A percentile compares a stretch with the other conserved stretches of the same genome.
phyloP scores from a whole-genome alignment of 73 alveolate species.

The Tetrahymena thermophila region DNA sequence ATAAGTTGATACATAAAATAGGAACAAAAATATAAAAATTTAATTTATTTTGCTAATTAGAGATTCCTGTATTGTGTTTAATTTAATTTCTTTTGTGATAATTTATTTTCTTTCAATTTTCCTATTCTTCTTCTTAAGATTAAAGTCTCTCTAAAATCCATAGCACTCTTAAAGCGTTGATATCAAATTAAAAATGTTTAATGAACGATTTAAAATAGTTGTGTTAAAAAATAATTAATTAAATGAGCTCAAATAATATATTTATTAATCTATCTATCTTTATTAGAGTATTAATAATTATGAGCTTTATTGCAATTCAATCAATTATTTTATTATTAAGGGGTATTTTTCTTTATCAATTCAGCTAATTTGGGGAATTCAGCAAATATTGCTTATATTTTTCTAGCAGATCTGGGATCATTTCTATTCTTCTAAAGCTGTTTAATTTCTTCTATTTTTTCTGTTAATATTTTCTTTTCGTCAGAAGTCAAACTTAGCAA shows the following conservation, averaged over 20 bases:
- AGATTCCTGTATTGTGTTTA: background rate
- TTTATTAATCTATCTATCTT: no score
- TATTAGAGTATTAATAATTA: no score
- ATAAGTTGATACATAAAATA: background rate
- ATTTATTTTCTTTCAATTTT: background rate
- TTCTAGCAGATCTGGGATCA: background rate
- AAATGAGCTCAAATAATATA: background rate
- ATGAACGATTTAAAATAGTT: no score
- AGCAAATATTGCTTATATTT: background rate
- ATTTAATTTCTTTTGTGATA: no score
- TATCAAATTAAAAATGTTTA: background rate
- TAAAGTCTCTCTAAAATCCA: background rate
- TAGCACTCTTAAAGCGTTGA: background rate
- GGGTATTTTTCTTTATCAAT: background rate
- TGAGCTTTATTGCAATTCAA: background rate
- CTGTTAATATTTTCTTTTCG: background rate
- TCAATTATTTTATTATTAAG: background rate
- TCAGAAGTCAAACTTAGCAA: background rate
- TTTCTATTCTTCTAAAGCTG: background rate
- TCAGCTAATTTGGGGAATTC: background rate
- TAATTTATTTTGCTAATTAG: background rate
- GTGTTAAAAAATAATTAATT: background rate
- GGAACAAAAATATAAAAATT: background rate
- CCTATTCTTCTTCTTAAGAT: background rate
- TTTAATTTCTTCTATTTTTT: background rate